Conservation (phyloP, 208 protist genomes). For the Wallacemonas rigidus region DNA sequence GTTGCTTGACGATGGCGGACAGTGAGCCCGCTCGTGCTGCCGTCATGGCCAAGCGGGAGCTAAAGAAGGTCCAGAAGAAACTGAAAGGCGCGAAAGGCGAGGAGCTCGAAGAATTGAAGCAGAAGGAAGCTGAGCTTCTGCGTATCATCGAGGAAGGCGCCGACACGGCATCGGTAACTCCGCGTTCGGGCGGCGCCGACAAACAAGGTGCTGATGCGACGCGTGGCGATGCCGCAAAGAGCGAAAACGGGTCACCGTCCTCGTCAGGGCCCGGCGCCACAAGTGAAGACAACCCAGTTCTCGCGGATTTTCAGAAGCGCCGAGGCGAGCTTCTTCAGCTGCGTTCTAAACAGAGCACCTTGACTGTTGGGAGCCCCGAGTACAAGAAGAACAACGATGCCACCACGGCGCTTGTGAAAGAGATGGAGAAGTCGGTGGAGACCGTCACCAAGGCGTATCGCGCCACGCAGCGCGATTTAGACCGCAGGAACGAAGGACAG, state of each 20-base stretch:
- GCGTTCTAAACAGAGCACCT: not conserved
- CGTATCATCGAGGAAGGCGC: not conserved
- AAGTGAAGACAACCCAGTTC: conserved; percentile 1
- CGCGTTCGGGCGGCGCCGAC: not conserved
- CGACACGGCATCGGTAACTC: not conserved
- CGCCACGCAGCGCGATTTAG: conserved; percentile 8
- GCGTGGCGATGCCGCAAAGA: not conserved
- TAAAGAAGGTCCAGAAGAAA: conserved; percentile 34
- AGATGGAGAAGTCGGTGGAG: conserved; percentile 14
- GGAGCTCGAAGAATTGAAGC: conserved; percentile 31
- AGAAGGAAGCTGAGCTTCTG: conserved; percentile 36
- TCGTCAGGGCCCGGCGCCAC: not conserved
- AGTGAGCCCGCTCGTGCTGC: conserved; percentile 22
- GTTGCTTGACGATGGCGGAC: conserved; percentile 8
- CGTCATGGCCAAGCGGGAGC: conserved; percentile 34
- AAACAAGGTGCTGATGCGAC: not conserved
- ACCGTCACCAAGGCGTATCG: conserved; percentile 14
- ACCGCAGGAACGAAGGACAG: not conserved
- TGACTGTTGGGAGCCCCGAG: conserved; percentile 5
- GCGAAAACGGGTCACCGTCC: not conserved
- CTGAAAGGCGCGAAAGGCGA: conserved; percentile 27
- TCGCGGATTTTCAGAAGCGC: not conserved
- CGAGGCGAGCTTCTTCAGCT: not conserved
- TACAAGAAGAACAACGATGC: conserved; percentile 8
- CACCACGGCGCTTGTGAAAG: conserved; percentile 3